Conservation (phyloP, 1,284 basidiomycete genomes). For the Mycosarcoma mackinlayi region DNA sequence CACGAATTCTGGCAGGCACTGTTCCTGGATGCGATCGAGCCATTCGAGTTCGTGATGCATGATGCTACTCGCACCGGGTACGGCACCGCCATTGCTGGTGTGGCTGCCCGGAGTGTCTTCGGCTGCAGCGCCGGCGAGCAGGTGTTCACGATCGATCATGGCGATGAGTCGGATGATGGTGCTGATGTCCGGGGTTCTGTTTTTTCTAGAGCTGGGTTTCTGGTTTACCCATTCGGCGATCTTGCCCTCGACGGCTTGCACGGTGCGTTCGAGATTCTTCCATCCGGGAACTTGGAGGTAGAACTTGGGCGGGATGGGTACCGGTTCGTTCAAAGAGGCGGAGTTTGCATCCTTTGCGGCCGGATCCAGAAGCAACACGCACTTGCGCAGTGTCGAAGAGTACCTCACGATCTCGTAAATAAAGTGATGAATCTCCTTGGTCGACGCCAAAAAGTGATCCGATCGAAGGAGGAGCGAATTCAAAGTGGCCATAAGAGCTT, state of each 20-base stretch:
- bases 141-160: constrained; percentile 43
- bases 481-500: constrained; percentile 48
- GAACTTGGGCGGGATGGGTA: constrained; percentile 31
- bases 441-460: constrained; percentile 48
- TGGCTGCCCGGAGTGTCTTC: constrained; percentile 8
- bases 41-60: constrained; percentile 46
- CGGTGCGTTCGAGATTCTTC: constrained; percentile 41
- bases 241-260: constrained; percentile 47
- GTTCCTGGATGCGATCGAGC: constrained; percentile 52
- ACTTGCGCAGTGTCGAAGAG: constrained; percentile 27
- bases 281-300: constrained; percentile 39
- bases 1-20: constrained; percentile 44
- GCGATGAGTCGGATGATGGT: constrained; percentile 50
- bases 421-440: constrained; percentile 50
- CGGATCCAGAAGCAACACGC: constrained; percentile 34
- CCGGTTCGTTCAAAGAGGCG: background rate
- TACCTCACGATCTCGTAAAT: constrained; percentile 59
- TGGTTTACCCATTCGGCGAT: constrained; percentile 41
- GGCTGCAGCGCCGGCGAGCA: constrained; percentile 41
- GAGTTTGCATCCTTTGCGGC: background rate
- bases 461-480: constrained; percentile 48
- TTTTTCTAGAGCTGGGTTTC: constrained; percentile 25
- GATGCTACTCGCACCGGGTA: background rate
- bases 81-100: background rate
- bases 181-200: constrained; percentile 39